phyloP scores from a whole-genome alignment of 768 basidiomycete genomes.

The Tephrocybe sp. region DNA sequence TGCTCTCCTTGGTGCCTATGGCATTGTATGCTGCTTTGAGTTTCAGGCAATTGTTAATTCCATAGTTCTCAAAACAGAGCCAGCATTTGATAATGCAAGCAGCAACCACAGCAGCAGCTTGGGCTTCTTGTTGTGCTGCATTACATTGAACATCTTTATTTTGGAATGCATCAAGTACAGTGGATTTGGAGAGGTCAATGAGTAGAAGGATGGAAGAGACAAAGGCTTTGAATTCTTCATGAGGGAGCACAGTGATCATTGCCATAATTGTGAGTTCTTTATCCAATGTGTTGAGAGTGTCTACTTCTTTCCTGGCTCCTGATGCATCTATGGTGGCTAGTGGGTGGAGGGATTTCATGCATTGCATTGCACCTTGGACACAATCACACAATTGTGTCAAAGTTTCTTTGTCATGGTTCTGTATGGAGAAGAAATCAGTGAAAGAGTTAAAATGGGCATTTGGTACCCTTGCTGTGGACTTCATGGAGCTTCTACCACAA shows the following conservation, averaged over 20 bases:
- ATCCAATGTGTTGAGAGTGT: constrained; percentile 4
- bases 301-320: not conserved
- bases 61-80: not conserved
- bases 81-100: not conserved
- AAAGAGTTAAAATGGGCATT: not conserved
- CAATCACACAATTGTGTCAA: not conserved
- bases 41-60: not conserved
- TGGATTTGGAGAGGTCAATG: constrained; percentile 4
- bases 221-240: constrained; percentile 1
- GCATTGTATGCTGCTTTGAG: not conserved
- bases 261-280: constrained; percentile 5
- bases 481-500: constrained; percentile 1
- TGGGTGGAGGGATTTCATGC: not conserved
- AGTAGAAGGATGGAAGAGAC: constrained; percentile 5
- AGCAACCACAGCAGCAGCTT: not conserved
- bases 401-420: not conserved
- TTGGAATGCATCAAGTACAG: constrained; percentile 2
- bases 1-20: not conserved
- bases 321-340: not conserved
- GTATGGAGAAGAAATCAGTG: not conserved
- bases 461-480: not conserved
- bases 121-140: not conserved
- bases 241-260: constrained; percentile 5
- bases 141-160: not conserved
- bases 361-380: constrained; percentile 2